Conservation (phyloP, 768 basidiomycete genomes). For the Chiua virens region DNA sequence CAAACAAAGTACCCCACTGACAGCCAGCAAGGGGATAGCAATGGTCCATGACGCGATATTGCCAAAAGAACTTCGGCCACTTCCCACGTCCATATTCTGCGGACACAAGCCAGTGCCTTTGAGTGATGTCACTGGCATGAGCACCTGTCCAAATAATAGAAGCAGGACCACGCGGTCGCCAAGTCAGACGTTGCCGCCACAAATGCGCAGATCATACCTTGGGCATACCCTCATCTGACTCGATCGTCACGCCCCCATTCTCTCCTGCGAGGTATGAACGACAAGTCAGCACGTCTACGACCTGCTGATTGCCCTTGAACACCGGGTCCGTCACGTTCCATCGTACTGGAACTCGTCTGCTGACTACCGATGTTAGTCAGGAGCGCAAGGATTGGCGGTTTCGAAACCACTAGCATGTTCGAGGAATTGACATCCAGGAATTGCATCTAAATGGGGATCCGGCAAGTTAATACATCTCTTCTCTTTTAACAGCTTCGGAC, state of each 20-base stretch:
- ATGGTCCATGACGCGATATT: constrained; percentile 6
- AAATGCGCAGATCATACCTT: constrained; percentile 29
- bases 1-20: constrained; percentile 8
- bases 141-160: constrained; percentile 25
- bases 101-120: constrained; percentile 19
- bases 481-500: neutral
- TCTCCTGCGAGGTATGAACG: constrained; percentile 34
- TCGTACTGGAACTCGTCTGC: constrained; percentile 28
- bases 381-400: constrained; percentile 55
- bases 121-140: constrained; percentile 35
- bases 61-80: neutral
- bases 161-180: neutral
- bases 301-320: constrained; percentile 39
- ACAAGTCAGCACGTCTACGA: constrained; percentile 59
- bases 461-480: neutral
- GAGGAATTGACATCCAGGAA: constrained; percentile 42
- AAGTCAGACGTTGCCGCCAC: neutral
- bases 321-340: constrained; percentile 47
- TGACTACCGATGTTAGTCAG: constrained; percentile 52
- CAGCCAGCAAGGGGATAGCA: neutral
- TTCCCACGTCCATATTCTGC: constrained; percentile 6
- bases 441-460: constrained; percentile 36
- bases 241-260: constrained; percentile 42
- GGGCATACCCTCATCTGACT: constrained; percentile 46
- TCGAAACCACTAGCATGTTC: constrained; percentile 48